These are phyloP conservation scores for Usnea hakonensis DNA, from an alignment of 495 filamentous ascomycete genomes.

Conservation along the genomic window DNA sequence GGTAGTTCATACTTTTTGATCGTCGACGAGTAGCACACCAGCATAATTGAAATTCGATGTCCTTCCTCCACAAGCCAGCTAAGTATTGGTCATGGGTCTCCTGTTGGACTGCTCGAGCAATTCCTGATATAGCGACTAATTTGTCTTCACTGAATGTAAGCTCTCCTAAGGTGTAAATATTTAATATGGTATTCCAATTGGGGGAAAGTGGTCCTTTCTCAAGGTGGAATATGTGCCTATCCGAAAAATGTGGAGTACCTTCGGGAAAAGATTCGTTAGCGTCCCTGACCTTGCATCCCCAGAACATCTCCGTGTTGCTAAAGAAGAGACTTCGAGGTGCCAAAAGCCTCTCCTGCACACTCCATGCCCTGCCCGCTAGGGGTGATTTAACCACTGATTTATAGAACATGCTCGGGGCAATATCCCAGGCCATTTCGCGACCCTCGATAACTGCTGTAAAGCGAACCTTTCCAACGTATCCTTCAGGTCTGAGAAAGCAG, in stretches of 20 bases:
- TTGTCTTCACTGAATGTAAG: conserved; percentile 2
- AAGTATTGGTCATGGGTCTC: conserved; percentile 9
- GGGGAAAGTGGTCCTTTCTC: neutral
- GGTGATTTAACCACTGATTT: neutral
- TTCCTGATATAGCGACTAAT: conserved; percentile 13
- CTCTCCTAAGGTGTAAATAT: neutral
- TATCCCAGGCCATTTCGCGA: neutral
- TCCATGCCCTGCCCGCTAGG: conserved; percentile 8
- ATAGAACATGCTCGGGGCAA: conserved; percentile 1
- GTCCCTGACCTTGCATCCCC: conserved; percentile 4
- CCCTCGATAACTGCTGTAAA: neutral
- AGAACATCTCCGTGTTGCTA: conserved; percentile 6
- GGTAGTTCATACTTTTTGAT: neutral
- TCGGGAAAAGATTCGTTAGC: conserved; percentile 4
- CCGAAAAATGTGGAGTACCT: neutral
- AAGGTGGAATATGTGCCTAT: neutral
- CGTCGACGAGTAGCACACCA: neutral
- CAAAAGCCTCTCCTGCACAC: conserved; percentile 10
- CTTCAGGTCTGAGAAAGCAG: conserved; percentile 10
- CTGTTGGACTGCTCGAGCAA: conserved; percentile 8
- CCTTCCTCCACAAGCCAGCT: conserved; percentile 11
- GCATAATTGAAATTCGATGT: conserved; percentile 4
- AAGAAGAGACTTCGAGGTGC: neutral
- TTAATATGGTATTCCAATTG: neutral
- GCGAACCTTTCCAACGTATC: conserved; percentile 1